Conservation (phyloP, 169 alveolate species). For the Plasmodium vivax region DNA sequence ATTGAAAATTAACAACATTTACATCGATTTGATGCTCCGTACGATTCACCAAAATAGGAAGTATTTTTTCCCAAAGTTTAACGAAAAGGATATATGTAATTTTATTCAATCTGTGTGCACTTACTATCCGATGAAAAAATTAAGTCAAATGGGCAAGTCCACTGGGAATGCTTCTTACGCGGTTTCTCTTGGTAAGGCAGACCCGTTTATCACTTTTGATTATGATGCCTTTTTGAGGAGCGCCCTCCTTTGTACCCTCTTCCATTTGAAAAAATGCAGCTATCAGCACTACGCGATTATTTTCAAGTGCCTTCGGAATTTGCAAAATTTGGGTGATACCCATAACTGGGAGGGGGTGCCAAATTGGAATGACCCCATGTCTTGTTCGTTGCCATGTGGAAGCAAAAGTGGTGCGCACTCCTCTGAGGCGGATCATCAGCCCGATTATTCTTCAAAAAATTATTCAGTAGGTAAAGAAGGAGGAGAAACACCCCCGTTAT, state of each 20-base stretch:
- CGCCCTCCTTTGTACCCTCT: slow-evolving; percentile 27
- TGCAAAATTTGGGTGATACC: slow-evolving; percentile 21
- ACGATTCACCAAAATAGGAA: slow-evolving; percentile 31
- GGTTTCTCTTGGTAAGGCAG: not conserved
- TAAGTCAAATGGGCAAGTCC: not conserved
- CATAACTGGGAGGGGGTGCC: not conserved
- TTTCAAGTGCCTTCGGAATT: slow-evolving; percentile 23
- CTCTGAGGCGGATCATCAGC: not conserved
- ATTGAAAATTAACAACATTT: slow-evolving; percentile 58
- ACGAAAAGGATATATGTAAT: slow-evolving; percentile 68
- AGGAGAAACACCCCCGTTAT: not conserved
- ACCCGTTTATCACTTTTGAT: not conserved
- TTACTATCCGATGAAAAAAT: slow-evolving; percentile 62
- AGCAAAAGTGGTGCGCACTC: not conserved
- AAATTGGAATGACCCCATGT: not conserved
- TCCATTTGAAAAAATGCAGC: slow-evolving; percentile 31
- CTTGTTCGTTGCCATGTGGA: not conserved
- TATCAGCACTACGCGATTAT: slow-evolving; percentile 71
- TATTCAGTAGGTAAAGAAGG: not conserved
- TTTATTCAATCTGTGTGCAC: slow-evolving; percentile 36
- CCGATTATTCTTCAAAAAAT: not conserved
- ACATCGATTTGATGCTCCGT: slow-evolving; percentile 38
- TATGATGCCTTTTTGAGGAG: slow-evolving; percentile 43
- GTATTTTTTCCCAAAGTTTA: slow-evolving; percentile 12
- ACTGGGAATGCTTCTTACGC: not conserved